These are phyloP conservation scores for Pseudonectria foliicola DNA, from an alignment of 2,329 filamentous ascomycete genomes.

Conservation along the genomic window DNA sequence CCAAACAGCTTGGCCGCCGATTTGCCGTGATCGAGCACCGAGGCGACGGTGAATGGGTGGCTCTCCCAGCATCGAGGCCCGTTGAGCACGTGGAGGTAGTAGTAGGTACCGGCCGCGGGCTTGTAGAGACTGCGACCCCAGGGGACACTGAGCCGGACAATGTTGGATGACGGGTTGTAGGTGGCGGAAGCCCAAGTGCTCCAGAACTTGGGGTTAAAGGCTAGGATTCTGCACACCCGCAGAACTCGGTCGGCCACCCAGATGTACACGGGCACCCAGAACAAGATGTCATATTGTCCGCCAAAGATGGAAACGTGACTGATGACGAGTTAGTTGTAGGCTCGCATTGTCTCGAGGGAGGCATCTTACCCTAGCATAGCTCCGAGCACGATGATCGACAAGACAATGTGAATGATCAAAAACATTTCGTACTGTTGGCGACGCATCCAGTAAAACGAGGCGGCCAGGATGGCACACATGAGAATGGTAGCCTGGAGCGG, in stretches of 20 bases:
- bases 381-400: conserved; percentile 43
- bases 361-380: conserved; percentile 43
- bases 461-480: conserved; percentile 38
- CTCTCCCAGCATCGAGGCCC: conserved; percentile 38
- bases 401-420: conserved; percentile 41
- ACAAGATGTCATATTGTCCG: conserved; percentile 39
- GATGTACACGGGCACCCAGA: conserved; percentile 41
- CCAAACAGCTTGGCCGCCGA: conserved; percentile 13
- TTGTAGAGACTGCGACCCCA: conserved; percentile 26
- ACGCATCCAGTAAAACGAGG: conserved; percentile 46
- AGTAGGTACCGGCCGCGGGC: conserved; percentile 35
- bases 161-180: conserved; percentile 33
- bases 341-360: conserved; percentile 1
- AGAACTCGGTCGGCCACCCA: conserved; percentile 44
- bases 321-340: conserved; percentile 9
- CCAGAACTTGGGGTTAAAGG: conserved; percentile 34
- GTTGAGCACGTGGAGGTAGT: conserved; percentile 37
- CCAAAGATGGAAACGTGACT: conserved; percentile 47
- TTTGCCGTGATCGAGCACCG: conserved; percentile 13
- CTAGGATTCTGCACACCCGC: conserved; percentile 34
- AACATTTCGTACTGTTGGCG: conserved; percentile 47
- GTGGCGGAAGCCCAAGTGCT: conserved; percentile 26
- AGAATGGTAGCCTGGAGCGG: conserved; percentile 30
- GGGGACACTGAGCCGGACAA: conserved; percentile 34
- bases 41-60: conserved; percentile 42